Evolutionary conservation across 495 filamentous ascomycete genomes (phyloP), one percentile per base, ranked within the genome.

Genomic region (Penicillium cataractarum): DNA sequence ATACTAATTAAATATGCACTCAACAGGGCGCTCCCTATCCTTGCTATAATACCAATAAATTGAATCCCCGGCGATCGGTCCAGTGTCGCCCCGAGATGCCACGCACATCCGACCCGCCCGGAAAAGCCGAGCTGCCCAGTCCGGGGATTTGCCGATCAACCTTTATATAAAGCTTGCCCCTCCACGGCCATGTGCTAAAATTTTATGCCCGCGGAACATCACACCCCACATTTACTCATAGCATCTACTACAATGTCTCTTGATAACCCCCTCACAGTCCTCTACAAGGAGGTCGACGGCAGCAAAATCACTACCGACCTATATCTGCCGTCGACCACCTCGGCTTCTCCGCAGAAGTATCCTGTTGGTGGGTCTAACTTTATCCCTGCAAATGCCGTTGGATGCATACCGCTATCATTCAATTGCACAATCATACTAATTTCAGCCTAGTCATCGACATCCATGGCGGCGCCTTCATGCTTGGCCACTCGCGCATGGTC

Each of bases 401-500:
- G 4, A 24, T 54, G n/a, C 21, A 54, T 21, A 1, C 0, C 3
- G 42, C 10, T 29, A 40, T 27, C 35, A 42, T 37, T 8, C 27
- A 8, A 27, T 39, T 40, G 19, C 19, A 8, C 53, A 40, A 29
- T 46, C 39, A 35, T 33, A 59, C 17, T 33, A 42, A 37, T 48
- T 5, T 8, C 35, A 37, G 2, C 9, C 4, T 35, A 76, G 76
- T 78, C 27, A 76, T 78, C 42, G 63, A 72, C 52, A 77, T 78
- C 52, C 76, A 78, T 66, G 74, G 74, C 53, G 76, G 76, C 33
- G 73, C 71, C 31, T 78, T 78, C 60, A 78, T 78, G 72, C 72
- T 76, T 29, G 74, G 73, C 48, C 67, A 74, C 58, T 71, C 70
- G 3, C 50, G 69, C 13, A 74, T 76, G 71, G 68, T 76, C 54